Percentiles rank a stretch among this genome's conserved stretches.
These are phyloP conservation scores for Phaeotremella skinneri DNA, from an alignment of 768 basidiomycete genomes.

Conservation along the genomic window DNA sequence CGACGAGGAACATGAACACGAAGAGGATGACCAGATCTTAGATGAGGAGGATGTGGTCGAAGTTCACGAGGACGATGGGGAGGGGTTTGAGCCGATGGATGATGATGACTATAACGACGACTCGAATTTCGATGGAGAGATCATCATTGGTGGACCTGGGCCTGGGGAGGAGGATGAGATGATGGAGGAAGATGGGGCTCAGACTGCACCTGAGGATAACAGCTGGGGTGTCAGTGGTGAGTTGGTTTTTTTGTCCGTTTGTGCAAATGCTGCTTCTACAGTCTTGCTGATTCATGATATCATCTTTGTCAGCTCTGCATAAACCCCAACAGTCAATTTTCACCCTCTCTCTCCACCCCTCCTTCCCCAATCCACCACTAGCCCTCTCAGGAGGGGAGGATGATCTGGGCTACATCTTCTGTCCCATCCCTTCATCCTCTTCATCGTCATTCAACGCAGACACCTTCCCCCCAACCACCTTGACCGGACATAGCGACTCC, in stretches of 20 bases:
- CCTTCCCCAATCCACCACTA: constrained; percentile 62
- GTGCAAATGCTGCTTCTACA: background rate
- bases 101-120: constrained; percentile 32
- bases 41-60: constrained; percentile 39
- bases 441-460: constrained; percentile 34
- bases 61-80: constrained; percentile 33
- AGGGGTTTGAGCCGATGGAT: constrained; percentile 36
- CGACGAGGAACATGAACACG: constrained; percentile 23
- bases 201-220: constrained; percentile 28
- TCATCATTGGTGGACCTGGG: constrained; percentile 39
- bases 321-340: constrained; percentile 68
- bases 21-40: constrained; percentile 9
- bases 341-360: constrained; percentile 76
- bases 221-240: constrained; percentile 31
- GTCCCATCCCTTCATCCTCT: constrained; percentile 35
- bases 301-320: constrained; percentile 56
- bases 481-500: constrained; percentile 91
- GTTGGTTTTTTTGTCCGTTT: background rate
- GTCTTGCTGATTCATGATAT: background rate
- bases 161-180: constrained; percentile 27
- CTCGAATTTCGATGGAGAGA: constrained; percentile 36
- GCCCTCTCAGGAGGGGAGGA: constrained; percentile 94
- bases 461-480: constrained; percentile 55
- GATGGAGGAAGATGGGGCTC: constrained; percentile 10
- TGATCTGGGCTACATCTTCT: constrained; percentile 82